Conservation (phyloP, 2,329 filamentous ascomycete species). For the Lecanoromycetidae sp. region DNA sequence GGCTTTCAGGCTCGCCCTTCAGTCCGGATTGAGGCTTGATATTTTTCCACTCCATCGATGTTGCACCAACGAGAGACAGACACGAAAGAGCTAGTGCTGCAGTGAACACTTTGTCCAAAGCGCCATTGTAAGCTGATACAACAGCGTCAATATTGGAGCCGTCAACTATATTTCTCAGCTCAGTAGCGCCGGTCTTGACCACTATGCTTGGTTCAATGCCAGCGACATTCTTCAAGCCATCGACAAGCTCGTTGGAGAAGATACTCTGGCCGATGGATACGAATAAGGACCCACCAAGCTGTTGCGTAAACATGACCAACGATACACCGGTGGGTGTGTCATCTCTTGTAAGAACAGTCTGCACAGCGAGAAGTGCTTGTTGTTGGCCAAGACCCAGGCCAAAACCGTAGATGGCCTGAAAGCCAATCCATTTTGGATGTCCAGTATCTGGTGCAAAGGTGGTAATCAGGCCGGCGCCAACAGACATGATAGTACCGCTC, state of each 20-base stretch:
- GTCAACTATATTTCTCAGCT: constrained; percentile 44
- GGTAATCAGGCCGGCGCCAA: constrained; percentile 21
- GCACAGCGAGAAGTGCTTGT: background rate
- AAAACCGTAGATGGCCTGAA: constrained; percentile 18
- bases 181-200: constrained; percentile 42
- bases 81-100: constrained; percentile 45
- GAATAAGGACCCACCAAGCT: constrained; percentile 20
- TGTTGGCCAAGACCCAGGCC: constrained; percentile 18
- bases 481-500: constrained; percentile 16
- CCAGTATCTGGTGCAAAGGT: constrained; percentile 17
- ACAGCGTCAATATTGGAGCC: constrained; percentile 41
- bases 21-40: too few species aligned
- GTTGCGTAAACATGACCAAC: constrained; percentile 17
- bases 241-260: constrained; percentile 16
- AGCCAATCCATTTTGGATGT: constrained; percentile 20
- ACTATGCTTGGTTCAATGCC: constrained; percentile 34
- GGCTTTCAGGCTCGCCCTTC: too few species aligned
- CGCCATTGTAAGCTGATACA: constrained; percentile 50
- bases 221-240: constrained; percentile 24
- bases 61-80: constrained; percentile 42
- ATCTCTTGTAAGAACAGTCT: constrained; percentile 14
- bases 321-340: constrained; percentile 19
- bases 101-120: constrained; percentile 48
- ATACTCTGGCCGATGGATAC: constrained; percentile 20
- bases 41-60: constrained; percentile 51